Evolutionary conservation across 306 rosid genomes (phyloP).

Genomic region (Cicer yamashitae): DNA sequence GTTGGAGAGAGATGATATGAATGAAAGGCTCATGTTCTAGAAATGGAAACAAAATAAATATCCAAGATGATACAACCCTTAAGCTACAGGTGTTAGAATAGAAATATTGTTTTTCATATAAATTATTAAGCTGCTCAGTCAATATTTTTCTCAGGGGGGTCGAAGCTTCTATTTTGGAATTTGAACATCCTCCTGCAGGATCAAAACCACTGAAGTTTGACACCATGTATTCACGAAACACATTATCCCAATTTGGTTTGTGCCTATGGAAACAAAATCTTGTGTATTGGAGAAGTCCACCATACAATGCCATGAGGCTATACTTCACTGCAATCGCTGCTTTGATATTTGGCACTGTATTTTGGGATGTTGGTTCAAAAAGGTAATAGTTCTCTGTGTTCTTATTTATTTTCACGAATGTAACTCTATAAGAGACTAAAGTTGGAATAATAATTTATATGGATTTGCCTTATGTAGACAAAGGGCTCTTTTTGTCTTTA

Average conservation of each 20-base stretch:
- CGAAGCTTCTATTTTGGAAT: conserved; percentile 67
- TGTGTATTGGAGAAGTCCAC: conserved; percentile 92
- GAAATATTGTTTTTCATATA: conserved; percentile 1
- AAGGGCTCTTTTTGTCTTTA: not conserved
- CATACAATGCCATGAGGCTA: conserved; percentile 78
- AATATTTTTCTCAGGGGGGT: conserved; percentile 60
- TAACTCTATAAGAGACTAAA: conserved; percentile 11
- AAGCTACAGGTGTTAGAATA: conserved; percentile 13
- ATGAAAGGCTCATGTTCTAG: conserved; percentile 9
- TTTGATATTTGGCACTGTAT: conserved; percentile 67
- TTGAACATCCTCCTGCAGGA: conserved; percentile 62
- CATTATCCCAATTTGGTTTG: conserved; percentile 52
- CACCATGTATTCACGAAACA: conserved; percentile 59
- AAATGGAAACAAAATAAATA: not conserved
- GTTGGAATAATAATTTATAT: not conserved
- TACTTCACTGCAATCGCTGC: conserved; percentile 74
- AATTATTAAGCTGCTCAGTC: conserved; percentile 20
- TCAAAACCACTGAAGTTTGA: conserved; percentile 67
- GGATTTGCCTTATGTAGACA: not conserved
- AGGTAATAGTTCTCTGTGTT: conserved; percentile 55
- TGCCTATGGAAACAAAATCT: conserved; percentile 91
- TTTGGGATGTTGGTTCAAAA: conserved; percentile 76
- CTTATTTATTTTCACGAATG: conserved; percentile 27
- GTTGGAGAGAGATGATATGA: conserved; percentile 17
- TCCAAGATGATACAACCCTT: conserved; percentile 20